Evolutionary conservation across 2,329 filamentous ascomycete species (phyloP).

Genomic region (Fusarium veterinarium): DNA sequence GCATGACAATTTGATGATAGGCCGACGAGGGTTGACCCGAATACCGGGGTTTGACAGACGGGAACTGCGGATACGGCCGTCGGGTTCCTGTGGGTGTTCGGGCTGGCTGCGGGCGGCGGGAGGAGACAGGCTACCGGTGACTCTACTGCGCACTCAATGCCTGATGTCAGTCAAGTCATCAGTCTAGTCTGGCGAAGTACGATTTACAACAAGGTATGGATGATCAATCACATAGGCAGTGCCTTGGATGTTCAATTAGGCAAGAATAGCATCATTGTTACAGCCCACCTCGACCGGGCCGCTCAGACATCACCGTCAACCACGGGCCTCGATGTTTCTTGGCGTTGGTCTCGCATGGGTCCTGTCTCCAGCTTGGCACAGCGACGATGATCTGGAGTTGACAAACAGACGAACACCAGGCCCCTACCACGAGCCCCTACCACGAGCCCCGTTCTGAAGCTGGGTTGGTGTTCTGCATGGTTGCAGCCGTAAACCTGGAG

Average conservation of each 20-base stretch:
- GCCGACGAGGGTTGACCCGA: slow-evolving; percentile 23
- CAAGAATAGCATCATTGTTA: slow-evolving; percentile 11
- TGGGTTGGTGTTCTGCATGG: slow-evolving; percentile 34
- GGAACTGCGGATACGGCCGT: slow-evolving; percentile 40
- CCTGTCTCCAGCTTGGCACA: slow-evolving; percentile 3
- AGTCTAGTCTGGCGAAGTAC: neutral
- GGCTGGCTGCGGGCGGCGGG: slow-evolving; percentile 7
- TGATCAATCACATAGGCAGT: neutral
- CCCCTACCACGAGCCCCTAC: slow-evolving; percentile 21
- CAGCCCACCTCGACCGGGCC: slow-evolving; percentile 15
- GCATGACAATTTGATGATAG: slow-evolving; percentile 23
- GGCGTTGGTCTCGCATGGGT: slow-evolving; percentile 23
- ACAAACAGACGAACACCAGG: slow-evolving; percentile 2
- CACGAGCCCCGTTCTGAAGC: slow-evolving; percentile 14
- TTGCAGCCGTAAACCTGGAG: slow-evolving; percentile 35
- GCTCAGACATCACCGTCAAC: slow-evolving; percentile 31
- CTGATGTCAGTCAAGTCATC: slow-evolving; percentile 1
- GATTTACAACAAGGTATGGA: slow-evolving; percentile 2
- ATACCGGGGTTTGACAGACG: slow-evolving; percentile 25
- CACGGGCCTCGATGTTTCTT: slow-evolving; percentile 24
- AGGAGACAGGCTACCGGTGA: slow-evolving; percentile 5
- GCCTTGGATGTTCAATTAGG: neutral
- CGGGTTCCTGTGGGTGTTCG: slow-evolving; percentile 24
- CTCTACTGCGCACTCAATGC: neutral
- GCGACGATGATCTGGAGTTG: slow-evolving; percentile 20